Base-by-base conservation (phyloP, 129 eudicot genomes). In the Apium graveolens region DNA sequence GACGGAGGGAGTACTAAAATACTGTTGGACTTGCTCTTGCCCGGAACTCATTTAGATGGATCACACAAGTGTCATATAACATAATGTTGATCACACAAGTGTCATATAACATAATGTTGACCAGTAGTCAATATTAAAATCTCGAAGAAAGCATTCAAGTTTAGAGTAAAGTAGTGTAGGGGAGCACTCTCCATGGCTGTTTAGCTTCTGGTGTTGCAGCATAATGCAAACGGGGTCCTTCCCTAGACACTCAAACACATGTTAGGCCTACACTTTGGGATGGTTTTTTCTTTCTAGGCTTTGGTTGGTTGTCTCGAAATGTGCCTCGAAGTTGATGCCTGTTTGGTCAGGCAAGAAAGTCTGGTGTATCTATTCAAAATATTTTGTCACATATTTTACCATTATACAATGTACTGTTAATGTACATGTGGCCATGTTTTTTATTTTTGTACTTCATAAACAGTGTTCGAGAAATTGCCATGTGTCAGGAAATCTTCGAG, bases 271-370 rank as follows among this genome's bases (percentile, higher is more conserved):
- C 32, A 39, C 26, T 3, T 29, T 65, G 70, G 7, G 4, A 31
- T 12, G 38, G 20, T 32, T 66, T 31, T 9, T 66, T 65, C 38
- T 65, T 81, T 48, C 55, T 76, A 7, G 51, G 32, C 63, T 57
- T 38, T 73, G 51, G 79, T 70, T 77, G 71, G 39, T 34, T 62
- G 85, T 78, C 86, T 83, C 86, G 78, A 83, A 70, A 51, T 79
- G 66, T 31, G 73, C 78, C 80, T 83, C 78, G 83, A 55, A 79
- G 27, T 79, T 70, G 83, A 39, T 80, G 86, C 81, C 37, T 79
- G 78, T 83, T 70, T 79, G 79, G 77, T 69, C 79, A 69, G 79
- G 63, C 24, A 29, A 49, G 29, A 37, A 78, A 78, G 42, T 83
- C 82, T 68, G 80, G 82, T 78, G n/a, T 76, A 43, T 53, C 63